Evolutionary conservation across 1,139 yeast genomes (phyloP).

Genomic region (Diutina mesorugosa): DNA sequence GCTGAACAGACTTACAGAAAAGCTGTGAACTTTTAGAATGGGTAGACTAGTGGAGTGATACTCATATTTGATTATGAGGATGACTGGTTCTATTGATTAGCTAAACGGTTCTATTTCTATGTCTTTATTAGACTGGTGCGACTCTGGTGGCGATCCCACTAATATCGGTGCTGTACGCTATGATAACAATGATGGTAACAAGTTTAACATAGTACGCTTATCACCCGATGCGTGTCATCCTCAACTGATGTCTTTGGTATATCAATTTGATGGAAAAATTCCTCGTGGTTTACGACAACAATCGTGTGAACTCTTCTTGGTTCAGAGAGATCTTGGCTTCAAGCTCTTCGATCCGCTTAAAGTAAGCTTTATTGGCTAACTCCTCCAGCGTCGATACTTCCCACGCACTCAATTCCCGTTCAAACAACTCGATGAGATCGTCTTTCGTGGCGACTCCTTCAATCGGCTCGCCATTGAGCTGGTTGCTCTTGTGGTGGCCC

Average conservation of each 20-base stretch:
- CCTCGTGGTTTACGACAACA: not conserved
- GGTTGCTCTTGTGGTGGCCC: conserved; percentile 12
- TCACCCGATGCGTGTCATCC: no score
- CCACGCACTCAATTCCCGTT: conserved; percentile 7
- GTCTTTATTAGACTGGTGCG: no score
- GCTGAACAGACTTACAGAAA: not conserved
- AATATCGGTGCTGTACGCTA: no score
- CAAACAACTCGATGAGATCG: conserved; percentile 9
- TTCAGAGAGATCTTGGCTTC: conserved; percentile 7
- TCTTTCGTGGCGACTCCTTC: conserved; percentile 7
- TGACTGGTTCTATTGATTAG: not conserved
- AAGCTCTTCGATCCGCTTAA: conserved; percentile 10
- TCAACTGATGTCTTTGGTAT: not conserved
- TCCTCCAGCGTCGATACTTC: conserved; percentile 11
- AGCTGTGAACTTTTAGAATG: no score
- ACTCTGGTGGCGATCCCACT: no score
- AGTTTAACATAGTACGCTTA: no score
- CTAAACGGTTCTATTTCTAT: no score
- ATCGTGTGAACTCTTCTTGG: conserved; percentile 4
- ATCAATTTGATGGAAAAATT: not conserved
- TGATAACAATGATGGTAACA: no score
- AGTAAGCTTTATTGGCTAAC: conserved; percentile 13
- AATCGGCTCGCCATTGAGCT: conserved; percentile 7
- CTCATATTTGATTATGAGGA: not conserved
- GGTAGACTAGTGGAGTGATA: not conserved